These are phyloP conservation scores for Phellopilus nigrolimitatus DNA, from an alignment of 1,284 basidiomycete species.

Conservation along the genomic window DNA sequence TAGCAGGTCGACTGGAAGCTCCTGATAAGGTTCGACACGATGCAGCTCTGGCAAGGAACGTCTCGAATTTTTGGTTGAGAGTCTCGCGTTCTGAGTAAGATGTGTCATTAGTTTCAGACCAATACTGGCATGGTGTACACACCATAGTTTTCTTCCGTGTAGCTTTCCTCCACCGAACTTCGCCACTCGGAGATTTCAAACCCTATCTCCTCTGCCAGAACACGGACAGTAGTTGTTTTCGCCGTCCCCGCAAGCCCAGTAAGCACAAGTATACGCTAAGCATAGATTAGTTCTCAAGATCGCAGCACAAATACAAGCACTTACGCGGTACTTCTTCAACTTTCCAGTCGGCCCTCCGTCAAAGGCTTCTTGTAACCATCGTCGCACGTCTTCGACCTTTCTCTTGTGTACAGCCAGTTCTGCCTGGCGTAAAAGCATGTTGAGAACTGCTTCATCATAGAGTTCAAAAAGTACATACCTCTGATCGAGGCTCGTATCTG, in stretches of 20 bases:
- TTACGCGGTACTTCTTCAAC: conserved; percentile 73
- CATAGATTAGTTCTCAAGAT: not conserved
- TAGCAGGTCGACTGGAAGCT: conserved; percentile 15
- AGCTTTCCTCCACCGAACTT: conserved; percentile 49
- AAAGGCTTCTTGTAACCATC: conserved; percentile 84
- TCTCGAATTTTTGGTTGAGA: conserved; percentile 67
- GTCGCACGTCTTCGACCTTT: conserved; percentile 81
- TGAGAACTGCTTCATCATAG: conserved; percentile 4
- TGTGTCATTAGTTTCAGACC: not conserved
- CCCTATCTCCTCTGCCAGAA: conserved; percentile 71
- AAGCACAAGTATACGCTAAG: conserved; percentile 76
- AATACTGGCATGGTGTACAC: conserved; percentile 22
- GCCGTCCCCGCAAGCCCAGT: conserved; percentile 89
- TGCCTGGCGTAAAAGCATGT: conserved; percentile 38
- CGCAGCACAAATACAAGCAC: conserved; percentile 28
- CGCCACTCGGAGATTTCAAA: conserved; percentile 88
- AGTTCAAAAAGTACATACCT: conserved; percentile 41
- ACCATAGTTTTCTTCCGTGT: conserved; percentile 27
- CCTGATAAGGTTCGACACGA: conserved; percentile 57
- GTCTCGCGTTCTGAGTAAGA: conserved; percentile 48
- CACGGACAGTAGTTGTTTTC: conserved; percentile 82
- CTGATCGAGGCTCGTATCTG: conserved; percentile 60
- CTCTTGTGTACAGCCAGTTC: conserved; percentile 86
- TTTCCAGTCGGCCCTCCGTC: conserved; percentile 57
- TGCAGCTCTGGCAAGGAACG: conserved; percentile 73